Conservation (phyloP, 805 yeast species). For the Kuraishia ogatae region DNA sequence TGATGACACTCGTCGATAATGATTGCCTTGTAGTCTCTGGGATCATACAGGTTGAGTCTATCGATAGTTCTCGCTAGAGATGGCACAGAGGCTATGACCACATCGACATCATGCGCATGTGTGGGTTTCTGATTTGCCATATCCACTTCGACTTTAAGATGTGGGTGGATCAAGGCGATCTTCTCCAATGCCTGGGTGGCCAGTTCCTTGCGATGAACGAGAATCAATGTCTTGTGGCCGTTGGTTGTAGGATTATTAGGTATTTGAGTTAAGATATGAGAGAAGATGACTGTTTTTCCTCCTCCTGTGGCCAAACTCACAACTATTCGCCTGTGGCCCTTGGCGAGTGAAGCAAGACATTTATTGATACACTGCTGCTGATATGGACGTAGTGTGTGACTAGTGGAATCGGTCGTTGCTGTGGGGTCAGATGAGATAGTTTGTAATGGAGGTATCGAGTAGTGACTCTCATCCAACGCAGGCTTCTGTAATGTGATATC, state of each 20-base stretch:
- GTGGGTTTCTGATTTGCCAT: constrained; percentile 47
- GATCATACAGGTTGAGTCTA: constrained; percentile 45
- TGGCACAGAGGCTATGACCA: constrained; percentile 72
- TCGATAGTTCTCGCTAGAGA: constrained; percentile 36
- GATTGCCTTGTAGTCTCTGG: constrained; percentile 57
- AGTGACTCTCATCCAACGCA: too few species aligned
- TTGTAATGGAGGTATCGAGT: neutral
- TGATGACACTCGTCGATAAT: constrained; percentile 93
- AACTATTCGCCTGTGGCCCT: constrained; percentile 52
- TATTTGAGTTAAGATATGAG: constrained; percentile 40
- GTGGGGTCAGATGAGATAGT: neutral
- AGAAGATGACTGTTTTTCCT: constrained; percentile 81
- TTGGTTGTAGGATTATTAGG: constrained; percentile 14
- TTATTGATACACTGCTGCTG: constrained; percentile 62
- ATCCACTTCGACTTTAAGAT: constrained; percentile 50
- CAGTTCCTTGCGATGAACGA: constrained; percentile 79
- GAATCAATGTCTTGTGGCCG: constrained; percentile 40
- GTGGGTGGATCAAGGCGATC: constrained; percentile 39
- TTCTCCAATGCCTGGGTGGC: constrained; percentile 59
- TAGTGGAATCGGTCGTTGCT: neutral
- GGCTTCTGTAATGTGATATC: too few species aligned
- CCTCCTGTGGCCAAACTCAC: constrained; percentile 91
- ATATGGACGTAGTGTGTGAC: constrained; percentile 27
- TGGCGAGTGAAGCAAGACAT: constrained; percentile 38
- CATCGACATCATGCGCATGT: constrained; percentile 36